Conservation (phyloP, 371 early-diverging fungal species). For the Mortierella sp. region DNA sequence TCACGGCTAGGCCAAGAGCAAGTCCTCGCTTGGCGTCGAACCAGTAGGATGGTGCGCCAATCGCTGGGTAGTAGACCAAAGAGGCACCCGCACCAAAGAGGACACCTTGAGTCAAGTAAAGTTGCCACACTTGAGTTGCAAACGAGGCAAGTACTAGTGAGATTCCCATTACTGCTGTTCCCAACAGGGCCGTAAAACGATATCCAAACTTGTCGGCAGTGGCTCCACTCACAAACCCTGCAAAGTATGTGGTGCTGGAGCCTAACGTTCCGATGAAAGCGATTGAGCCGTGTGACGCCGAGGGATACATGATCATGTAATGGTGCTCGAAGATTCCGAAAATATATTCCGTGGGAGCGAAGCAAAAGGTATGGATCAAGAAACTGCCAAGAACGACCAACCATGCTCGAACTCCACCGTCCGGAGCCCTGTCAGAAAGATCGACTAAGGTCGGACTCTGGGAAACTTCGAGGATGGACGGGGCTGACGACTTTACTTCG, state of each 20-base stretch:
- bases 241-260: conserved; percentile 52
- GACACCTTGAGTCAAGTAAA: conserved; percentile 76
- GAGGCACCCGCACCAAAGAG: conserved; percentile 74
- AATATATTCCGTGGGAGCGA: conserved; percentile 61
- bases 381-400: conserved; percentile 63
- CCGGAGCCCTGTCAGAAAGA: conserved; percentile 31
- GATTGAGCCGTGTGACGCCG: conserved; percentile 49
- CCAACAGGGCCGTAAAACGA: conserved; percentile 52
- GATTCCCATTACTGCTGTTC: conserved; percentile 54
- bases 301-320: conserved; percentile 53
- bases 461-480: conserved; percentile 37
- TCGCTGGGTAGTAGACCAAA: conserved; percentile 63
- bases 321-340: conserved; percentile 60
- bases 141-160: conserved; percentile 59
- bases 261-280: conserved; percentile 62
- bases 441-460: conserved; percentile 39
- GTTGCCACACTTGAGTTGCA: conserved; percentile 64
- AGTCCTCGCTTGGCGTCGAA: conserved; percentile 66
- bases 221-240: conserved; percentile 56
- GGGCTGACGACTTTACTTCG: conserved; percentile 33
- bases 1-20: conserved; percentile 71
- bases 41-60: conserved; percentile 67
- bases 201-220: conserved; percentile 55
- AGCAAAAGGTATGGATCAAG: conserved; percentile 60
- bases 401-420: conserved; percentile 72